Conservation (phyloP, 768 basidiomycete genomes). For the Tephrocybe sp. region DNA sequence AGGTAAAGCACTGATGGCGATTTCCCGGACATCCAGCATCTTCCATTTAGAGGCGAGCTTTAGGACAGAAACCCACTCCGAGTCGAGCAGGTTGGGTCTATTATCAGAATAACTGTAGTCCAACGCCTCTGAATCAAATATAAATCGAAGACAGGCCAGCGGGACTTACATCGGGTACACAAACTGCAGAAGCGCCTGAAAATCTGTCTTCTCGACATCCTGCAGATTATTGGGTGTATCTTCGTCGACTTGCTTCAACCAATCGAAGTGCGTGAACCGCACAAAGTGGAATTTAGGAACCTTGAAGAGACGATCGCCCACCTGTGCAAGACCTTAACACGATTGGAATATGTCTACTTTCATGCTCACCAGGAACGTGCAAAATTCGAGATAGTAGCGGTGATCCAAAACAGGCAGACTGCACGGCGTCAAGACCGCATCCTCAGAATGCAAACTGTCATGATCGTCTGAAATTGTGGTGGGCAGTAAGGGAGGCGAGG, state of each 20-base stretch:
- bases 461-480: too few species aligned
- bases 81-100: neutral
- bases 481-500: too few species aligned
- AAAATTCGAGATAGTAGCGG: constrained; percentile 6
- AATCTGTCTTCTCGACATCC: constrained; percentile 1
- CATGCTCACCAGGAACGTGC: constrained; percentile 1
- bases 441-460: too few species aligned
- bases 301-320: constrained; percentile 5
- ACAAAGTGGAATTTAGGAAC: constrained; percentile 6
- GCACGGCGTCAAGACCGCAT: too few species aligned
- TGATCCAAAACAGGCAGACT: too few species aligned
- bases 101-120: neutral
- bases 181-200: constrained; percentile 7
- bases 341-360: neutral
- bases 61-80: constrained; percentile 13
- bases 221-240: neutral
- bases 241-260: neutral
- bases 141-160: neutral
- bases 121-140: neutral
- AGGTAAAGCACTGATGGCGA: neutral
- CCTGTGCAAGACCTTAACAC: neutral
- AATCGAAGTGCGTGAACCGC: neutral
- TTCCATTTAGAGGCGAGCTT: constrained; percentile 13
- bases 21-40: constrained; percentile 9
- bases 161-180: constrained; percentile 12